Evolutionary conservation across 1,284 basidiomycete species (phyloP).

Genomic region (Gymnopus androsaceus): DNA sequence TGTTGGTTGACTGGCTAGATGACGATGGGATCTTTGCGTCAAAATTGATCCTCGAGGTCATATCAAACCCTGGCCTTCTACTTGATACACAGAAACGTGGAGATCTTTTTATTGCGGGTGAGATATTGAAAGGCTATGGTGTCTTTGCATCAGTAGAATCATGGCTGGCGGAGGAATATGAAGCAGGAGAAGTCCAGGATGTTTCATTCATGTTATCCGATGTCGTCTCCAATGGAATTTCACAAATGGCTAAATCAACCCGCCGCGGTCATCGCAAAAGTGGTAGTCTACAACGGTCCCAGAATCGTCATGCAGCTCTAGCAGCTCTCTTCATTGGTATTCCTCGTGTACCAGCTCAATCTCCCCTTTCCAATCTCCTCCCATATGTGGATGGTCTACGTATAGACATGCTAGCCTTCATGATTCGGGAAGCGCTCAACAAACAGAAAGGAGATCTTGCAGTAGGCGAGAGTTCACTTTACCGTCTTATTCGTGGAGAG

Average conservation of each 20-base stretch:
- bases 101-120: neutral
- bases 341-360: neutral
- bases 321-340: neutral
- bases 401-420: neutral
- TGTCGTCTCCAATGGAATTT: neutral
- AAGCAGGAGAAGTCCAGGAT: neutral
- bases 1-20: slow-evolving; percentile 7
- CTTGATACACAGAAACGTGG: neutral
- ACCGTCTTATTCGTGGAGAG: neutral
- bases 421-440: neutral
- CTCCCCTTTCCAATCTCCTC: neutral
- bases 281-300: neutral
- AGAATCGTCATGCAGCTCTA: neutral
- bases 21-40: neutral
- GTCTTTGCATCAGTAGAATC: neutral
- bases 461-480: neutral
- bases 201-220: neutral
- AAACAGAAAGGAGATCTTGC: neutral
- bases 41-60: neutral
- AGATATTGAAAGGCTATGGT: neutral
- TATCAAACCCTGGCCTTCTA: neutral
- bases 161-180: neutral
- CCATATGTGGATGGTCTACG: neutral
- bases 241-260: neutral
- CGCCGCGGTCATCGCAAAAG: neutral